Evolutionary conservation across 371 early-diverging fungal genomes (phyloP).

Genomic region (Dentiscutata heterogama): DNA sequence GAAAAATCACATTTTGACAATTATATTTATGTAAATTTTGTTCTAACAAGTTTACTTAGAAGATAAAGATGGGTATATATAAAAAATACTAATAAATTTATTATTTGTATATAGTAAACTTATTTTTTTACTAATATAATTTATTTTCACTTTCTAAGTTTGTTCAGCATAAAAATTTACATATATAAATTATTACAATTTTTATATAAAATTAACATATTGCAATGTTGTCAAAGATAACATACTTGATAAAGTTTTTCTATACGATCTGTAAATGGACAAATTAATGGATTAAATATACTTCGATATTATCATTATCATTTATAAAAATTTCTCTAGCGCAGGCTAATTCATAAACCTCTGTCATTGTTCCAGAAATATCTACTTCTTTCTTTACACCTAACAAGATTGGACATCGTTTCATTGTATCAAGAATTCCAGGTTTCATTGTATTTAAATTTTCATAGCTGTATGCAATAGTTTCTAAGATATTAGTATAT

Average conservation of each 20-base stretch:
- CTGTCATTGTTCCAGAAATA: no score
- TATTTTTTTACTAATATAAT: no score
- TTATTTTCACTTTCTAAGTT: no score
- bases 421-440: neutral
- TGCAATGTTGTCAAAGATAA: neutral
- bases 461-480: neutral
- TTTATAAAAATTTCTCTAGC: constrained; percentile 80
- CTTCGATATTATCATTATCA: constrained; percentile 81
- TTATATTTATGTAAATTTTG: no score
- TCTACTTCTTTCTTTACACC: neutral
- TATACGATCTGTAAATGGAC: constrained; percentile 57
- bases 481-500: constrained; percentile 29
- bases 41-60: no score
- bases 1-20: no score
- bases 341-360: constrained; percentile 59
- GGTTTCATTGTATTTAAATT: neutral
- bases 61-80: no score
- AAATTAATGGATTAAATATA: constrained; percentile 62
- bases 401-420: neutral
- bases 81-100: no score
- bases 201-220: no score
- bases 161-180: no score
- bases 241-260: constrained; percentile 10
- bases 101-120: no score
- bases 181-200: no score